Conservation (phyloP, 352 stramenopile genomes). For the Pythium utonaiense region DNA sequence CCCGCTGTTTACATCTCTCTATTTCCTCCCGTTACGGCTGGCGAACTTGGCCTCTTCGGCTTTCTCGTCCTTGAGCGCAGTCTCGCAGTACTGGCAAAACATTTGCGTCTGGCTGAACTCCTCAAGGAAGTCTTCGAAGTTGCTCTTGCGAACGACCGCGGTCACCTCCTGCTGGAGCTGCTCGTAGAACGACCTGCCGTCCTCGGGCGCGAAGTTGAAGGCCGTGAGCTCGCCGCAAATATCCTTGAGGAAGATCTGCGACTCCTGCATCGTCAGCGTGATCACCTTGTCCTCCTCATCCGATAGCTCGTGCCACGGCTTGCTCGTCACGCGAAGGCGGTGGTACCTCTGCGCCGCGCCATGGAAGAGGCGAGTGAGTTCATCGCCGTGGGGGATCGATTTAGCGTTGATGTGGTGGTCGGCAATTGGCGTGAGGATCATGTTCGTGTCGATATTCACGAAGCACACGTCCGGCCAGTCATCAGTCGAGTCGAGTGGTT, state of each 20-base stretch:
- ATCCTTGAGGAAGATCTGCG: conserved; percentile 64
- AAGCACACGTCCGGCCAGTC: conserved; percentile 85
- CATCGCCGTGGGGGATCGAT: conserved; percentile 54
- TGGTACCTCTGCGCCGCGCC: conserved; percentile 49
- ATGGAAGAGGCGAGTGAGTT: conserved; percentile 58
- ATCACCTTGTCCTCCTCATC: conserved; percentile 78
- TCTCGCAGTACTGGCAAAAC: conserved; percentile 87
- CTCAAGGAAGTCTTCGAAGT: conserved; percentile 67
- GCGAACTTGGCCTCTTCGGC: background rate
- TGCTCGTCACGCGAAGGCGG: conserved; percentile 35
- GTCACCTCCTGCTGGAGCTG: conserved; percentile 71
- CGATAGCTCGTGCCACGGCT: conserved; percentile 77
- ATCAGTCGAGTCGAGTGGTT: conserved; percentile 51
- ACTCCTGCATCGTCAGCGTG: conserved; percentile 64
- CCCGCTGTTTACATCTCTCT: background rate
- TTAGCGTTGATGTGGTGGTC: conserved; percentile 40
- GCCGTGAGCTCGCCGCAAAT: conserved; percentile 68
- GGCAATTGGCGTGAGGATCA: conserved; percentile 40
- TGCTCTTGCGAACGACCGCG: conserved; percentile 63
- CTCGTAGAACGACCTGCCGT: conserved; percentile 55
- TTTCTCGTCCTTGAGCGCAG: conserved; percentile 38
- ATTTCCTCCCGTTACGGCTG: background rate
- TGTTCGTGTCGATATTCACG: conserved; percentile 69
- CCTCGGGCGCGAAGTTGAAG: conserved; percentile 37
- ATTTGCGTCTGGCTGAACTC: conserved; percentile 85